phyloP scores from a whole-genome alignment of 1,284 basidiomycete species.

The Blastosporella zonata region DNA sequence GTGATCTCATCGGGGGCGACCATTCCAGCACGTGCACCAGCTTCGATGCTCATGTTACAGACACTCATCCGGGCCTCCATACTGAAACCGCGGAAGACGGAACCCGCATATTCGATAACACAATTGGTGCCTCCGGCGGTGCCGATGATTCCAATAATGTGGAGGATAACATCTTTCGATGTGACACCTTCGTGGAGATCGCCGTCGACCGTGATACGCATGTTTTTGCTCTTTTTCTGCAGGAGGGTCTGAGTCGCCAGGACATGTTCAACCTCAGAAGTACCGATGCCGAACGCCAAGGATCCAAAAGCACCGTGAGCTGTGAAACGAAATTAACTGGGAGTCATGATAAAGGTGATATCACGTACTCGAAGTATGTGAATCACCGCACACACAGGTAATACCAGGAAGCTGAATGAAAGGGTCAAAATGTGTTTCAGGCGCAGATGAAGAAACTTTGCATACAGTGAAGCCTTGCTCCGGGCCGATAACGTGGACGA shows the following conservation, averaged over 20 bases:
- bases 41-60: conserved; percentile 99
- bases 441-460: conserved; percentile 1
- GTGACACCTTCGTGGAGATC: conserved; percentile 83
- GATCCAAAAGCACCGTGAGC: conserved; percentile 97
- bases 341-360: conserved; percentile 1
- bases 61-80: conserved; percentile 98
- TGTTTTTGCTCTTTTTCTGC: conserved; percentile 93
- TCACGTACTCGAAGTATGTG: conserved; percentile 82
- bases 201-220: conserved; percentile 92
- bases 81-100: conserved; percentile 86
- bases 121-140: conserved; percentile 92
- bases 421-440: not conserved
- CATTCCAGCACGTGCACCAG: conserved; percentile 93
- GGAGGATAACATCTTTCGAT: conserved; percentile 93
- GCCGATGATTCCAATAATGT: conserved; percentile 93
- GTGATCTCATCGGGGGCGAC: conserved; percentile 92
- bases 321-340: conserved; percentile 27
- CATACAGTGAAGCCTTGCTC: conserved; percentile 91
- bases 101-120: conserved; percentile 93
- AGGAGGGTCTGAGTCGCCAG: conserved; percentile 93
- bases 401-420: conserved; percentile 79
- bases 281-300: conserved; percentile 94
- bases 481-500: conserved; percentile 95
- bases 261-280: conserved; percentile 96
- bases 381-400: conserved; percentile 95